Evolutionary conservation across 495 filamentous ascomycete species (phyloP).

Genomic region (Bathelium albidoporum): DNA sequence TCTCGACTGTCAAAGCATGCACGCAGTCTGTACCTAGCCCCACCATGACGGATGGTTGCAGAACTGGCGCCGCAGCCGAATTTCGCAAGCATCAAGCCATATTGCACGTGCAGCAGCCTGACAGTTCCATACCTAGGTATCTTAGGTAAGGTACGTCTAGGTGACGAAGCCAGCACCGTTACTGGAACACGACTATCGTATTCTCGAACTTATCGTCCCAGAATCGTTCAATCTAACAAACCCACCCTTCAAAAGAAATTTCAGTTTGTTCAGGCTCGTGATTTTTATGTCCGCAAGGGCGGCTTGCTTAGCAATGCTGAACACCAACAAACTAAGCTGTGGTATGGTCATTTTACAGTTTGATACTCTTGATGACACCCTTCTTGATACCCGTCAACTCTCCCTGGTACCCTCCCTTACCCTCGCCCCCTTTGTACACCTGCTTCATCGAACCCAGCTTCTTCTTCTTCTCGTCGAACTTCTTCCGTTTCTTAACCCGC

Average conservation of each 20-base stretch:
- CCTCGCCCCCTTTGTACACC: constrained; percentile 80
- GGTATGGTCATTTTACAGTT: constrained; percentile 45
- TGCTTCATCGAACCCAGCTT: constrained; percentile 76
- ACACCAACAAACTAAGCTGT: not conserved
- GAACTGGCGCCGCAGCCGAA: too few species aligned
- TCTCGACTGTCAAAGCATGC: too few species aligned
- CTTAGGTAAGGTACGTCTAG: not conserved
- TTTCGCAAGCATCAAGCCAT: not conserved
- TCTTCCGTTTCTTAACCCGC: constrained; percentile 93
- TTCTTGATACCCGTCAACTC: constrained; percentile 94
- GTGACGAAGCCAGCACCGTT: too few species aligned
- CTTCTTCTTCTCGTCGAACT: constrained; percentile 88
- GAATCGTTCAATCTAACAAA: too few species aligned
- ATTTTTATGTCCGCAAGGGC: not conserved
- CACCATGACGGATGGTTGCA: too few species aligned
- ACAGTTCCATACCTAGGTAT: not conserved
- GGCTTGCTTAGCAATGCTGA: not conserved
- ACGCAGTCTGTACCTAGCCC: too few species aligned
- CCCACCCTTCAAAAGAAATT: too few species aligned
- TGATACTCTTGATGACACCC: constrained; percentile 83
- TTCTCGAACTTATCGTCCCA: too few species aligned
- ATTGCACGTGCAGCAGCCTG: not conserved
- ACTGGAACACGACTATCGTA: too few species aligned
- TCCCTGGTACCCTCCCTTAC: constrained; percentile 77
- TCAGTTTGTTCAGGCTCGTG: too few species aligned